Evolutionary conservation across 768 basidiomycete species (phyloP).

Genomic region (Suillus subluteus): DNA sequence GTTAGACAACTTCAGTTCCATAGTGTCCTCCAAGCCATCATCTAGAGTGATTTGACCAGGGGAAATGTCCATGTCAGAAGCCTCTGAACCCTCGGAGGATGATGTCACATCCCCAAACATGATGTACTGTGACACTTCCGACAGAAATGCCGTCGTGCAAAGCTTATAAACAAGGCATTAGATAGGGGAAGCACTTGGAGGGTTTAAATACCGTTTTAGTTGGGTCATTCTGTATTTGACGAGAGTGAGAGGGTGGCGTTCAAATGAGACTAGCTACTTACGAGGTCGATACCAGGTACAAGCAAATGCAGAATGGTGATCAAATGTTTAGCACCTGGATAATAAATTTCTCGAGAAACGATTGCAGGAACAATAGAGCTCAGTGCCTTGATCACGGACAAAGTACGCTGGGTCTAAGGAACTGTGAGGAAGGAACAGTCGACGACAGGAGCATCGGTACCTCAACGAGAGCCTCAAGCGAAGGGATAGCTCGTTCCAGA

Average conservation of each 20-base stretch:
- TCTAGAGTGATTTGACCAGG: constrained; percentile 3
- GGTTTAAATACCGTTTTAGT: constrained; percentile 61
- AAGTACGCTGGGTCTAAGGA: constrained; percentile 76
- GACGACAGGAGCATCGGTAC: constrained; percentile 38
- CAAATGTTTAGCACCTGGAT: constrained; percentile 81
- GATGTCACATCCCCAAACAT: constrained; percentile 67
- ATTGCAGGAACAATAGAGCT: constrained; percentile 81
- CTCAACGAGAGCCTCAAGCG: constrained; percentile 88
- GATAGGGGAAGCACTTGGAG: constrained; percentile 1
- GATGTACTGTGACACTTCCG: constrained; percentile 75
- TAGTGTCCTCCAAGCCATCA: neutral
- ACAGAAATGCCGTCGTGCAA: constrained; percentile 75
- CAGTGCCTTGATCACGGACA: constrained; percentile 84
- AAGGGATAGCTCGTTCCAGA: constrained; percentile 82
- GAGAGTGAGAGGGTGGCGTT: neutral
- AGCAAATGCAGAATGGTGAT: constrained; percentile 79
- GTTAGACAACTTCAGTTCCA: constrained; percentile 41
- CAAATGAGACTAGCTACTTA: constrained; percentile 36
- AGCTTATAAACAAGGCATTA: constrained; percentile 44
- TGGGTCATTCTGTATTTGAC: constrained; percentile 64
- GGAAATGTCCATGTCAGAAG: neutral
- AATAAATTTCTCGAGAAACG: constrained; percentile 78
- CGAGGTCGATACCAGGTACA: constrained; percentile 86
- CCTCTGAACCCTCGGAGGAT: constrained; percentile 30
- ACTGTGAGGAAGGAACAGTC: neutral